Evolutionary conservation across 2,329 filamentous ascomycete genomes (phyloP), one percentile per base, ranked within the genome.

Genomic region (Fonsecaea erecta): DNA sequence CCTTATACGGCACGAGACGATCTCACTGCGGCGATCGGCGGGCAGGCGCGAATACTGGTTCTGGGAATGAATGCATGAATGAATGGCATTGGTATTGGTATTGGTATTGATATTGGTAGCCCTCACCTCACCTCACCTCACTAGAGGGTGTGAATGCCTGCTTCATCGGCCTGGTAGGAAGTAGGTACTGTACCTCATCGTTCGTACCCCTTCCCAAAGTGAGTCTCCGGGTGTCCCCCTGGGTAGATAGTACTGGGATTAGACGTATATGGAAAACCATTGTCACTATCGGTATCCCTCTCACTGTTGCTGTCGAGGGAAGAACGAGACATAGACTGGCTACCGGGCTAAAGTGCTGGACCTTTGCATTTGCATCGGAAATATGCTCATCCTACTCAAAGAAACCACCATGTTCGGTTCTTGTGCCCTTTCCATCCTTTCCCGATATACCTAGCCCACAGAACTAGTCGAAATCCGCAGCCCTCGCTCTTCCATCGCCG

Each of bases 381-480:
- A 8, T 53, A 32, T 32, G 26, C 21, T 30, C 48, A 12, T 30
- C 24, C n/a, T 30, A n/a, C 6, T 2, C 32, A 53, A n/a, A 4
- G 2, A n/a, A n/a, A 32, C 51, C 24, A 30, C 11, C 1, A 28
- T 37, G 16, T 57, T 37, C 18, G 14, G 9, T 48, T 24, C 4
- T 18, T 48, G 18, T 4, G 6, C n/a, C 14, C 16, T 1, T 12
- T 57, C 54, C 40, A 14, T 59, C 16, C 7, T 21, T 35, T 30
- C 14, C n/a, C 34, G 14, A 30, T 40, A 40, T 40, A n/a, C 16
- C 37, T 5, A 5, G 37, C 21, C 16, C 35, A 52, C 62, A 53
- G 37, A 65, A n/a, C 43, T 48, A 48, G 43, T 57, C 62, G 40
- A 69, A 69, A 52, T 69, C 67, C 11, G 64, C 67, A 9, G 67